Percentiles rank a stretch among this genome's conserved stretches.
phyloP scores from a whole-genome alignment of 2,329 filamentous ascomycete genomes.

The Plectosphaerella cucumerina region DNA sequence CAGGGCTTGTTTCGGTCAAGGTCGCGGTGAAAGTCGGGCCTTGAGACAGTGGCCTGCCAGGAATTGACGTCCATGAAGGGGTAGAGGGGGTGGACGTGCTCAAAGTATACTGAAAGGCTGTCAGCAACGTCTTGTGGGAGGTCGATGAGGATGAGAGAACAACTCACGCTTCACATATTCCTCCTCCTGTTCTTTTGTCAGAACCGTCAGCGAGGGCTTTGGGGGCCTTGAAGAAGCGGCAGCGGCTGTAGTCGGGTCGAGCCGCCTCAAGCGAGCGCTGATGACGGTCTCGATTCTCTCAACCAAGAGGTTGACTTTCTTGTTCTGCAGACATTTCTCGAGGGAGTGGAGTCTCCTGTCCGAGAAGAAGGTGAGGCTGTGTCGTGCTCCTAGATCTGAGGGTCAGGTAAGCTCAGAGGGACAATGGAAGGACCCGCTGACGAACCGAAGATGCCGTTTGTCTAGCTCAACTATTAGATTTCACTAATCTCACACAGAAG shows the following conservation, averaged over 20 bases:
- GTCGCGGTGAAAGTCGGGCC: conserved; percentile 17
- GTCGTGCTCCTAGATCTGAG: conserved; percentile 15
- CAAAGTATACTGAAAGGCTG: conserved; percentile 27
- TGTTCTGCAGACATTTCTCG: conserved; percentile 20
- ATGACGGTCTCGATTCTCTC: conserved; percentile 20
- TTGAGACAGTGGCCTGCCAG: conserved; percentile 27
- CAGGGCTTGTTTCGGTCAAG: conserved; percentile 24
- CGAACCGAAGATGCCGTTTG: conserved; percentile 22
- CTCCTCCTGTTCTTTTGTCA: neutral
- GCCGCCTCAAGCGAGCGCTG: conserved; percentile 8
- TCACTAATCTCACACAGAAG: no score
- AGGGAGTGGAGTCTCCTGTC: conserved; percentile 24
- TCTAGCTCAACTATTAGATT: conserved; percentile 3
- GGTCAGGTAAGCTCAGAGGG: conserved; percentile 1
- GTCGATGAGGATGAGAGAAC: neutral
- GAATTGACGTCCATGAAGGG: conserved; percentile 31
- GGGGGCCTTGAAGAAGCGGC: neutral
- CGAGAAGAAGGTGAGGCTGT: conserved; percentile 22
- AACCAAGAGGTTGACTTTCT: conserved; percentile 22
- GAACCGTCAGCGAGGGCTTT: neutral
- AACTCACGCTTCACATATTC: neutral
- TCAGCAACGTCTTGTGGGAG: neutral
- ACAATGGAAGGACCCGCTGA: neutral
- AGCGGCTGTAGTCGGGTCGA: neutral
- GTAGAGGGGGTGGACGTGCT: conserved; percentile 30